These are phyloP conservation scores for Miscanthus lutarioriparius DNA, from an alignment of 176 grass and related monocot species.

Conservation along the genomic window DNA sequence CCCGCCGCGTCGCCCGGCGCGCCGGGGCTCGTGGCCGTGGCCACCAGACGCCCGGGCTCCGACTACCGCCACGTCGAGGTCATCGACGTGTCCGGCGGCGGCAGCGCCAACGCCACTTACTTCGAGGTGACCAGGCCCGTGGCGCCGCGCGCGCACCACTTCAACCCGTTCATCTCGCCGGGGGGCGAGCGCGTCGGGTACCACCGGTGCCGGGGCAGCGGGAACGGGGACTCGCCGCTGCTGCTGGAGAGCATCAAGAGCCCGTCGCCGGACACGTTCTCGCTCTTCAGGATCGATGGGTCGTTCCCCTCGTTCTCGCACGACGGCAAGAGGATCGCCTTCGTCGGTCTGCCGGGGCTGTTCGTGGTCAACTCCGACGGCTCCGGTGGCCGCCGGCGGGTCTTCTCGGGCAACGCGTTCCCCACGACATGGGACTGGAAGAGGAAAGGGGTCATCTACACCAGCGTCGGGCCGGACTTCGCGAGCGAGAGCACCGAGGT, in stretches of 20 bases:
- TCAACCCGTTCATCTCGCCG: conserved; percentile 79
- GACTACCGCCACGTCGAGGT: conserved; percentile 88
- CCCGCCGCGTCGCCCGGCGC: conserved; percentile 64
- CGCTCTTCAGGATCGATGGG: conserved; percentile 81
- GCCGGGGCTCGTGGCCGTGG: conserved; percentile 68
- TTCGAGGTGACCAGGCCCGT: conserved; percentile 58
- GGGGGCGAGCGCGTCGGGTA: conserved; percentile 66
- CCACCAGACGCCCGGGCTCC: conserved; percentile 57
- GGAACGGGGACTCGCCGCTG: conserved; percentile 65
- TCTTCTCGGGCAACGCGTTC: conserved; percentile 78
- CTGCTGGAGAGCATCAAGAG: conserved; percentile 80
- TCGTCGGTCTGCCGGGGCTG: conserved; percentile 66
- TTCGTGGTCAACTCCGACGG: conserved; percentile 83
- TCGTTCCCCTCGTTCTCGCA: conserved; percentile 89
- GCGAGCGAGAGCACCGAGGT: conserved; percentile 63
- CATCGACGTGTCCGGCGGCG: conserved; percentile 39
- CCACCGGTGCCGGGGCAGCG: conserved; percentile 78
- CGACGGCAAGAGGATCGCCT: conserved; percentile 76
- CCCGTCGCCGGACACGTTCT: conserved; percentile 49
- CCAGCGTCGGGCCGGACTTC: conserved; percentile 66
- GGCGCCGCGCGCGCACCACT: conserved; percentile 69
- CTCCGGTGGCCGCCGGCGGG: conserved; percentile 40
- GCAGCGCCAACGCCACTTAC: conserved; percentile 25
- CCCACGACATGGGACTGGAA: conserved; percentile 89
- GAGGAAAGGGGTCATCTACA: conserved; percentile 75